Base-by-base conservation (phyloP, 768 basidiomycete species). In the Baorangia bicolor region DNA sequence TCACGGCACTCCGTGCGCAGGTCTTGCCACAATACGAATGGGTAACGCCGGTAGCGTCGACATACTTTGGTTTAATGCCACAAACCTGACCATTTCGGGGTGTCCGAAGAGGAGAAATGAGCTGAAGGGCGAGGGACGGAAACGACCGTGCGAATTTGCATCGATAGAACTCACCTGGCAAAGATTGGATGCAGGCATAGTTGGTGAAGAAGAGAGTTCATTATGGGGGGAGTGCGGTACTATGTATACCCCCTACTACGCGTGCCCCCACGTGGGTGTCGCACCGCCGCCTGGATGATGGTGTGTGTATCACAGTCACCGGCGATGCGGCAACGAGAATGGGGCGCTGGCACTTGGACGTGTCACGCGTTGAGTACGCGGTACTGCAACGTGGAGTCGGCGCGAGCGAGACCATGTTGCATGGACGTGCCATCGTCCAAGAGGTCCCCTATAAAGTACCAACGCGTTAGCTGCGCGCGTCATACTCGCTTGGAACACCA, bases 1-100 rank as follows among this genome's bases (percentile, higher is more conserved):
- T 63, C 34, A 70, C 50, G 33, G 62, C 53, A 39, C 23, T 77
- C 43, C 81, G 75, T 51, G 85, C 85, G 64, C 85, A 86, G 47
- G 78, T 83, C 60, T 77, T 81, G 61, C 85, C 77, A 63, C 85
- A 86, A 65, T 81, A 87, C 31, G 79, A 76, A 62, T 86, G 83
- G 58, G 76, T 76, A 57, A 75, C 69, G 18, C 85, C 85, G 56
- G 80, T 77, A n/a, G 64, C 31, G 60, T 85, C 85, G n/a, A 83
- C 69, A 65, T 79, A 86, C 73, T 82, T 86, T 14, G 84, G 82
- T 66, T 78, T 84, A 55, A 74, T 74, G 14, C 81, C 79, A 69
- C 85, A 87, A 54, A 77, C 77, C 85, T 86, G 58, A 31, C 2
- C 51, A 49, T 57, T 37, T 47, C 62, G 53, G 51, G 38, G 18